Conservation (phyloP, 2,329 filamentous ascomycete genomes). For the Metarhizium brunneum region DNA sequence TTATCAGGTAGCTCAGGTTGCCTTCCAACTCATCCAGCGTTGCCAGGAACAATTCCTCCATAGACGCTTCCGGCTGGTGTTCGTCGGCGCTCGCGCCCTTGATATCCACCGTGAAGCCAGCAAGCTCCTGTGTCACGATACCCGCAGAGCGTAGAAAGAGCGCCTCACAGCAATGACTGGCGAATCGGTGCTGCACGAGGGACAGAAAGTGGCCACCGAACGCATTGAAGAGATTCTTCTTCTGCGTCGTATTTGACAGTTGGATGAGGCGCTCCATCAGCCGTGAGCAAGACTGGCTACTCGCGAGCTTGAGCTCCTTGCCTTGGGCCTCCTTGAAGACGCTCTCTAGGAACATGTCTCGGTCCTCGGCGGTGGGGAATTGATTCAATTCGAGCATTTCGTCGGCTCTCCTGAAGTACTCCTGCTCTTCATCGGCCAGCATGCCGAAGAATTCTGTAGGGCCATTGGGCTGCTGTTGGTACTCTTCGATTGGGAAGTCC, state of each 20-base stretch:
- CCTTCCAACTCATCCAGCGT: constrained; percentile 83
- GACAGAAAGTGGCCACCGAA: constrained; percentile 83
- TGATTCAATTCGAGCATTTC: constrained; percentile 84
- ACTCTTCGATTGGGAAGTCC: constrained; percentile 10
- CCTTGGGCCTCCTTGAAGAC: constrained; percentile 80
- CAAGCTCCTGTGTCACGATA: constrained; percentile 65
- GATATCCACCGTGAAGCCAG: constrained; percentile 32
- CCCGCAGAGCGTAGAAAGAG: constrained; percentile 79
- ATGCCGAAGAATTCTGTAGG: constrained; percentile 85
- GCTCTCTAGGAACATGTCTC: constrained; percentile 63
- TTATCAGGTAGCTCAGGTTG: constrained; percentile 73
- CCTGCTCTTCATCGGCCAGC: constrained; percentile 85
- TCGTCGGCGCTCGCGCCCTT: constrained; percentile 34
- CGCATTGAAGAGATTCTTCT: constrained; percentile 77
- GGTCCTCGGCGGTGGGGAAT: constrained; percentile 69
- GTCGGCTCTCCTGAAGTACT: constrained; percentile 88
- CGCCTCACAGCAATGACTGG: constrained; percentile 93
- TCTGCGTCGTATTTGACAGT: constrained; percentile 66
- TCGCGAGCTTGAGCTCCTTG: constrained; percentile 93
- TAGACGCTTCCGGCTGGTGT: constrained; percentile 46
- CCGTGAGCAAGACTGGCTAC: constrained; percentile 89
- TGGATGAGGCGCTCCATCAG: constrained; percentile 87
- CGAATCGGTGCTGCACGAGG: constrained; percentile 89
- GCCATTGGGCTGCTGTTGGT: constrained; percentile 15
- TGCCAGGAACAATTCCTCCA: constrained; percentile 78